Evolutionary conservation across 169 alveolate genomes (phyloP).

Genomic region (Cryptosporidium bovis): DNA sequence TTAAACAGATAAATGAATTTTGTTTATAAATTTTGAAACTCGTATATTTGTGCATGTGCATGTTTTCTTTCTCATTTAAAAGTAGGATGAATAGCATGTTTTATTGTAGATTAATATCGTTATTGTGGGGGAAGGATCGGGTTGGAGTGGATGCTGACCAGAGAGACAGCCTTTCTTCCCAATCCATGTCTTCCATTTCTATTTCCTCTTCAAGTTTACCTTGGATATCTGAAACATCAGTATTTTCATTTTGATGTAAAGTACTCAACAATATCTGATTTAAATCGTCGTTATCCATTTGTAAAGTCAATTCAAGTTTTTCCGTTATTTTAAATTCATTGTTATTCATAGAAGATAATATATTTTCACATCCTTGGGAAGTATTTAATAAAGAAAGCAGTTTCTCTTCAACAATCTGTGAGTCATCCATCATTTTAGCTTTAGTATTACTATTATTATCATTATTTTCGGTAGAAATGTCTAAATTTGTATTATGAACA

Average conservation of each 20-base stretch:
- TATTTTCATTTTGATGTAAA: too few relatives aligned
- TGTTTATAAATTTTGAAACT: background rate
- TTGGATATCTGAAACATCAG: too few relatives aligned
- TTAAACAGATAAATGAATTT: background rate
- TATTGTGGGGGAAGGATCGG: background rate
- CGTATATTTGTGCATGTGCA: background rate
- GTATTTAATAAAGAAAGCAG: too few relatives aligned
- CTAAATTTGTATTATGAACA: background rate
- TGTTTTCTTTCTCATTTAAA: too few relatives aligned
- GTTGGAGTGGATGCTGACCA: constrained; percentile 27
- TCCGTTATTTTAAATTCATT: background rate
- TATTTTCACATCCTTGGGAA: background rate
- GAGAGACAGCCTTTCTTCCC: constrained; percentile 49
- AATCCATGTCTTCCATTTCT: constrained; percentile 10
- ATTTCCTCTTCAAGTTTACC: too few relatives aligned
- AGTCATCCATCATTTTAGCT: too few relatives aligned
- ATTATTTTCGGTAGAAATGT: background rate
- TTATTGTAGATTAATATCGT: background rate
- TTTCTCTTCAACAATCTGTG: too few relatives aligned
- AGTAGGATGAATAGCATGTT: too few relatives aligned
- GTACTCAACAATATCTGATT: background rate
- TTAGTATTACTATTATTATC: background rate
- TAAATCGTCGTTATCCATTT: background rate
- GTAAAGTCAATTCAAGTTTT: background rate
- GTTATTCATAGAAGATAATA: background rate